Percentiles rank a stretch among this genome's conserved stretches.
Evolutionary conservation across 805 yeast genomes (phyloP).

Genomic region (Tetrapisispora fleetii): DNA sequence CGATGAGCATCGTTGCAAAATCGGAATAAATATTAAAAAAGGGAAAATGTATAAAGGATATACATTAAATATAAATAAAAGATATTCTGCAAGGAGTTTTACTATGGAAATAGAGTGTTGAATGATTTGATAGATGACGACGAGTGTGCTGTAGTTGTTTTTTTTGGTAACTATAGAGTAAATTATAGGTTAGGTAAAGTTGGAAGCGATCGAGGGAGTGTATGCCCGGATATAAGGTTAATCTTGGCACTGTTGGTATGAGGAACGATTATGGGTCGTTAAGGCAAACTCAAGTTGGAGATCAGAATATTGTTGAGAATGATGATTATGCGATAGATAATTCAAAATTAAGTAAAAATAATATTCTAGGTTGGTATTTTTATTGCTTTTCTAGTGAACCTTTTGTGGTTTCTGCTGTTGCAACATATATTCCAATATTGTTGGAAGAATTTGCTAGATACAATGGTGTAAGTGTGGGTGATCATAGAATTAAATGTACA

Average conservation of each 20-base stretch:
- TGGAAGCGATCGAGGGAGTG: too few species aligned
- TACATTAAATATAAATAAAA: neutral
- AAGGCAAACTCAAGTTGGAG: neutral
- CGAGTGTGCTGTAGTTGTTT: neutral
- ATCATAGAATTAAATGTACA: slow-evolving; percentile 48
- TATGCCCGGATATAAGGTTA: too few species aligned
- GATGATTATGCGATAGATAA: neutral
- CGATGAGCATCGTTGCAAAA: neutral
- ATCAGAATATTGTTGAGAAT: neutral
- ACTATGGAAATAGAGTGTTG: neutral
- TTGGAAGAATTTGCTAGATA: slow-evolving; percentile 64
- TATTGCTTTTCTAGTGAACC: slow-evolving; percentile 75
- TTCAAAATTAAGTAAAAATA: slow-evolving; percentile 25
- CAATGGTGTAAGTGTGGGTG: slow-evolving; percentile 55
- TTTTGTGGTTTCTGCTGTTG: slow-evolving; percentile 66
- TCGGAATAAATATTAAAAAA: neutral
- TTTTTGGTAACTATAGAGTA: too few species aligned
- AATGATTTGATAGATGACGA: neutral
- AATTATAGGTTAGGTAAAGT: too few species aligned
- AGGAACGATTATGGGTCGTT: slow-evolving; percentile 1
- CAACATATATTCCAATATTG: slow-evolving; percentile 66
- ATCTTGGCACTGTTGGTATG: neutral
- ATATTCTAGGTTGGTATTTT: slow-evolving; percentile 56
- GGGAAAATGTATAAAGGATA: neutral
- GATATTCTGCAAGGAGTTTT: neutral